phyloP scores from a whole-genome alignment of 1,284 basidiomycete species.

The Melampsora americana region DNA sequence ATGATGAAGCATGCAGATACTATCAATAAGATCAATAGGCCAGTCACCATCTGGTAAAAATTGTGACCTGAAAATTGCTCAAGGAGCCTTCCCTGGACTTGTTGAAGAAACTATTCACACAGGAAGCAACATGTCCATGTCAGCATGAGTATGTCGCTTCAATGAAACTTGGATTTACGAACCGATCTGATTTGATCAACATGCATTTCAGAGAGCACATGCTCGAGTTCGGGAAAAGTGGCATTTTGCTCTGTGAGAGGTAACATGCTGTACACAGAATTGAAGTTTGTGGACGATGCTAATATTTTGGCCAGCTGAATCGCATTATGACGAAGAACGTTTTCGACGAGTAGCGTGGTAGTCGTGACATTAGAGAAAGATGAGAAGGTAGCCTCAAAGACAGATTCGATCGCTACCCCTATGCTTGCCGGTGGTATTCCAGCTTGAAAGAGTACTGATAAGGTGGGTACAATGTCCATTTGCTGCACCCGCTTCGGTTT shows the following conservation, averaged over 20 bases:
- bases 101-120: slow-evolving; percentile 44
- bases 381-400: slow-evolving; percentile 9
- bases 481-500: slow-evolving; percentile 46
- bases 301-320: slow-evolving; percentile 16
- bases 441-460: slow-evolving; percentile 46
- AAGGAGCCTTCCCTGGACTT: slow-evolving; percentile 46
- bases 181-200: slow-evolving; percentile 15
- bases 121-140: neutral
- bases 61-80: slow-evolving; percentile 45
- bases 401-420: slow-evolving; percentile 47
- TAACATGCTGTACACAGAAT: slow-evolving; percentile 1
- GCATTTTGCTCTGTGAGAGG: neutral
- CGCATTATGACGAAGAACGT: slow-evolving; percentile 23
- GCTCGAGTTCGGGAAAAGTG: neutral
- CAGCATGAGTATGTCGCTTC: neutral
- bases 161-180: neutral
- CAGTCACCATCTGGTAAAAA: slow-evolving; percentile 29
- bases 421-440: slow-evolving; percentile 49
- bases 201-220: slow-evolving; percentile 6
- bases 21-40: slow-evolving; percentile 10
- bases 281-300: neutral
- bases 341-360: slow-evolving; percentile 14
- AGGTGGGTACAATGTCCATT: slow-evolving; percentile 49
- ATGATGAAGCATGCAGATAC: slow-evolving; percentile 6
- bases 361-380: neutral